Base-by-base conservation (phyloP, 2,329 filamentous ascomycete species). In the Fusarium napiforme region DNA sequence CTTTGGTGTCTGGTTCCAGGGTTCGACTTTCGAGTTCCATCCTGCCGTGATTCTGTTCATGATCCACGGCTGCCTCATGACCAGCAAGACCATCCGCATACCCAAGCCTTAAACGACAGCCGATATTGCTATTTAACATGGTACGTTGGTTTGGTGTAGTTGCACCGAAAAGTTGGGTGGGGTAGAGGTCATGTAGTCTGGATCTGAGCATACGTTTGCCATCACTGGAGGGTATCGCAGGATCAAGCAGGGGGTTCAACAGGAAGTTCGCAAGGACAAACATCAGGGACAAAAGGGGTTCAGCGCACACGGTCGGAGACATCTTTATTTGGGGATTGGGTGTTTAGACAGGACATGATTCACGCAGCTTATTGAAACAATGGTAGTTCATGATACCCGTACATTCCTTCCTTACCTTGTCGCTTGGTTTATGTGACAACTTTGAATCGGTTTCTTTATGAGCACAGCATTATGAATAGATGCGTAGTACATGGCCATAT, bases 21-120 rank as follows among this genome's bases (percentile, higher is more conserved):
- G 93, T 28, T 91, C 92, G 0, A 73, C 85, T 12, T 85, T 95
- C 26, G 96, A 97, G 83, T 90, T 98, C 69, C 96, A 99, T 81
- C 96, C 96, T 19, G 87, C 93, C 7, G 93, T 92, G 12, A 83
- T 91, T 30, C 79, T 98, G 68, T 99, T 98, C 83, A 86, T 97
- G 67, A 77, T 95, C n/a, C 94, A 97, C 81, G 96, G 95, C 26
- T 97, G 93, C 80, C 84, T 96, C 79, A 98, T 99, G 96, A 93
- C 96, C 73, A 97, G 94, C 86, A 97, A 96, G 88, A 96, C 91
- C 37, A 90, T 99, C 79, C 94, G 96, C 81, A 95, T 99, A 75
- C 96, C 96, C 21, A 99, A 99, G 89, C 95, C 89, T 65, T 92
- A 83, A 81, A 37, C 19, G 53, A 60, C 46, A 59, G 55, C 59